phyloP scores from a whole-genome alignment of 2,329 filamentous ascomycete genomes.

The Fusarium gaditjirri region DNA sequence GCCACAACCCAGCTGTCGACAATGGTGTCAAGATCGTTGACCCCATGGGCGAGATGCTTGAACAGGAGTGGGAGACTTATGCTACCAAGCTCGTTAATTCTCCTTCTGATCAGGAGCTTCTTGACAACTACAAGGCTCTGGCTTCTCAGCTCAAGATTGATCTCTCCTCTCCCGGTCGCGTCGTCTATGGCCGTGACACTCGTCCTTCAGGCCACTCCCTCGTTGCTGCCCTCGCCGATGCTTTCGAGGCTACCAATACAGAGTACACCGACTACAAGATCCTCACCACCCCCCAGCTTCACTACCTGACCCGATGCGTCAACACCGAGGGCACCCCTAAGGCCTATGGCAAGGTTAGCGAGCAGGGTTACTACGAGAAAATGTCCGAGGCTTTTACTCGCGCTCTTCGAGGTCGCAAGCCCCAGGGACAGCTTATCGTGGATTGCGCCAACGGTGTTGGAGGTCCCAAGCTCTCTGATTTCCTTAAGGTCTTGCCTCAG shows the following conservation, averaged over 20 bases:
- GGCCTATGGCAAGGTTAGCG: constrained; percentile 88
- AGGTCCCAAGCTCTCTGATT: constrained; percentile 86
- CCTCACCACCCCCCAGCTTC: constrained; percentile 95
- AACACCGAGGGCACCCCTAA: constrained; percentile 91
- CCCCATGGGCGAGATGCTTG: constrained; percentile 97
- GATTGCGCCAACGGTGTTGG: constrained; percentile 98
- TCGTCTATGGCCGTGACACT: constrained; percentile 92
- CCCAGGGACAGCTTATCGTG: constrained; percentile 80
- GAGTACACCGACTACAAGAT: constrained; percentile 87
- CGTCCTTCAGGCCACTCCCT: constrained; percentile 90
- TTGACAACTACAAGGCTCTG: constrained; percentile 79
- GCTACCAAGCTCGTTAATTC: constrained; percentile 92
- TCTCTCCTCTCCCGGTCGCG: constrained; percentile 74
- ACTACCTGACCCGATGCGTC: constrained; percentile 93
- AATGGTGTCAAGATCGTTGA: constrained; percentile 97
- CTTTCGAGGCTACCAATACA: constrained; percentile 78
- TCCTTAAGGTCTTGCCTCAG: constrained; percentile 83
- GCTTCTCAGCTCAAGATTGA: constrained; percentile 82
- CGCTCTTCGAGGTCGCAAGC: constrained; percentile 80
- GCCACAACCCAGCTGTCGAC: constrained; percentile 89
- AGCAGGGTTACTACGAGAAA: constrained; percentile 96
- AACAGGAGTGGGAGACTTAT: constrained; percentile 92
- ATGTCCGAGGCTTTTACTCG: constrained; percentile 84
- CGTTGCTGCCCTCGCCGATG: constrained; percentile 80
- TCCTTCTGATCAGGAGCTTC: constrained; percentile 76